Evolutionary conservation across 2,329 filamentous ascomycete species (phyloP), one percentile per base, ranked within the genome.

Genomic region (Corniculantispora saksenae): DNA sequence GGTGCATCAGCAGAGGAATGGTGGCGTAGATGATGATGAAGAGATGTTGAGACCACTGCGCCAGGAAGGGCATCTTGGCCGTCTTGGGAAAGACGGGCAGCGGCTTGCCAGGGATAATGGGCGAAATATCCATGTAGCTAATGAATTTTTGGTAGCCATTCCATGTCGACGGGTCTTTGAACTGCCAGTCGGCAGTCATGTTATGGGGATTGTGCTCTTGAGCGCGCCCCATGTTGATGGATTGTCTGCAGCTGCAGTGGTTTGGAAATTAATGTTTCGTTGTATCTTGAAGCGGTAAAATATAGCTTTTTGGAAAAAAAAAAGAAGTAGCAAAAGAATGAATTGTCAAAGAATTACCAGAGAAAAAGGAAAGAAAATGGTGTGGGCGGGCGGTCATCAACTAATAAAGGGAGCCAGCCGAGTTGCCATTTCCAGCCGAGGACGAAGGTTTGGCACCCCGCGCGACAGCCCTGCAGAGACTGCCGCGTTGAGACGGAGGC

Each of bases 1-100:
- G 70, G 48, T 69, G 72, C 29, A 75, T 27, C 59, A 72, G 70
- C 15, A 74, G 70, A 2, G 69, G 66, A 7, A 69, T 60, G 66
- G 59, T 69, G 50, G 74, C 72, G 61, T 76, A 72, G 53, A 72
- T 43, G 4, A 78, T 58, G 51, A 79, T 70, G 74, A 74, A 79
- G 48, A 69, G 65, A 61, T 78, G 73, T 38, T 68, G 66, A 48
- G 71, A 67, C 68, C 67, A 73, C n/a, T 75, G 67, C 5, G 72
- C 59, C 10, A 77, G 51, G 56, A 72, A 72, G 2, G 74, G 74
- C 40, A 78, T 68, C 45, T 69, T 70, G 66, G 77, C 76, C 5
- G 69, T 70, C 68, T 78, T 79, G 23, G 69, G 38, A 67, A 75
- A 72, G 1, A 76, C 71, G 1, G 76, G 76, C 10, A 70, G 50